phyloP scores from a whole-genome alignment of 306 rosid species.

The Rubus parviflorus region DNA sequence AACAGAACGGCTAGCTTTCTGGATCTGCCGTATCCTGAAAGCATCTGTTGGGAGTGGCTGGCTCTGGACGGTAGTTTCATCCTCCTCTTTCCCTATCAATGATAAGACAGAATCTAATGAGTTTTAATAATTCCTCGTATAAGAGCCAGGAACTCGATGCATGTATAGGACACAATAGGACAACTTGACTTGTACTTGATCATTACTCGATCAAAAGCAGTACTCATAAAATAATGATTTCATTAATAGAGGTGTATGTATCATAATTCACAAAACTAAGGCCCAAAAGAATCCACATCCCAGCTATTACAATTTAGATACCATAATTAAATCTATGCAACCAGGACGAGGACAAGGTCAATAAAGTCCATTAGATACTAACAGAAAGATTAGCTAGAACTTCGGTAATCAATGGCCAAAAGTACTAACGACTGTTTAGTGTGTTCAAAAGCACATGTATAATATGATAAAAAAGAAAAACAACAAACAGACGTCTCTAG shows the following conservation, averaged over 20 bases:
- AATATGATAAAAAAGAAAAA: background rate
- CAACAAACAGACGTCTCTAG: background rate
- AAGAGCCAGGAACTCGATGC: background rate
- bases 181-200: background rate
- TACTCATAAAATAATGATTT: background rate
- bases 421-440: background rate
- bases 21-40: constrained; percentile 79
- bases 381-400: background rate
- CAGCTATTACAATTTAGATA: background rate
- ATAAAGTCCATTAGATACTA: background rate
- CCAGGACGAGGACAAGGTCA: background rate
- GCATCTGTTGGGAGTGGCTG: constrained; percentile 87
- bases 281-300: background rate
- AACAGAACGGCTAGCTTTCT: constrained; percentile 70
- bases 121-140: background rate
- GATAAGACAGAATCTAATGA: background rate
- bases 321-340: background rate
- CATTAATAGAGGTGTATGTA: background rate
- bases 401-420: background rate
- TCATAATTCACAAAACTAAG: background rate
- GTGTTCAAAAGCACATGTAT: background rate
- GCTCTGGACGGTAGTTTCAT: constrained; percentile 78
- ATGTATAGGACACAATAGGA: no score
- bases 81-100: constrained; percentile 72
- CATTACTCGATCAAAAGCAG: background rate